Evolutionary conservation across 2,329 filamentous ascomycete species (phyloP).

Genomic region (Cladosporium velox): DNA sequence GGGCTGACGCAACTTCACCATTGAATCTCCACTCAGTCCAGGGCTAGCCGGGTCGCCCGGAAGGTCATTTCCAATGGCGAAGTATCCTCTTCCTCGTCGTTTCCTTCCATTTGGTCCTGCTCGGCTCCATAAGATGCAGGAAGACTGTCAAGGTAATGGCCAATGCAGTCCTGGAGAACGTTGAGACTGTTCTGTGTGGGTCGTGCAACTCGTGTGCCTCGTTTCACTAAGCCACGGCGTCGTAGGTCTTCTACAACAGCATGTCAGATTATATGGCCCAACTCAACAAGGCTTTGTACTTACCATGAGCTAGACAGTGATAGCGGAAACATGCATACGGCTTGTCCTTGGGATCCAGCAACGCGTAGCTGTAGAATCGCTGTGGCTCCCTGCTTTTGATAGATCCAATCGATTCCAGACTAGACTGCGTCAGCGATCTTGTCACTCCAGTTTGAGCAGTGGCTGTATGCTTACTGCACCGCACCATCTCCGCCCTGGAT

Average conservation of each 20-base stretch:
- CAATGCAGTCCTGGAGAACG: neutral
- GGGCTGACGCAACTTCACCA: neutral
- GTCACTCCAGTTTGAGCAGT: neutral
- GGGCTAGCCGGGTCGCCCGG: neutral
- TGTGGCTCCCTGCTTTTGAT: slow-evolving; percentile 44
- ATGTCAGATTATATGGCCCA: neutral
- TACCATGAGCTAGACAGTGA: slow-evolving; percentile 27
- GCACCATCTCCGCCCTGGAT: neutral
- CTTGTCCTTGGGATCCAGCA: slow-evolving; percentile 51
- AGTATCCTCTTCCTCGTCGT: neutral
- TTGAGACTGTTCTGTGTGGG: neutral
- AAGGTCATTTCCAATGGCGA: neutral
- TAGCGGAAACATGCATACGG: slow-evolving; percentile 51
- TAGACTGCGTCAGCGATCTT: neutral
- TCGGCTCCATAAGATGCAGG: neutral
- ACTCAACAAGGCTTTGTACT: neutral
- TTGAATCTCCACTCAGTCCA: neutral
- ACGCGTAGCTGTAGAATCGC: slow-evolving; percentile 51
- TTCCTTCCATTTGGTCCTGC: neutral
- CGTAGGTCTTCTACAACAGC: neutral
- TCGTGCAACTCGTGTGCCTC: neutral
- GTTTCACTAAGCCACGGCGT: neutral
- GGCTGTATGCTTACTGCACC: slow-evolving; percentile 24
- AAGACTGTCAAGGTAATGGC: neutral
- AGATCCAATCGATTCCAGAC: neutral